Base-by-base conservation (phyloP, 2,329 filamentous ascomycete genomes). In the Pseudocercospora fijiensis region DNA sequence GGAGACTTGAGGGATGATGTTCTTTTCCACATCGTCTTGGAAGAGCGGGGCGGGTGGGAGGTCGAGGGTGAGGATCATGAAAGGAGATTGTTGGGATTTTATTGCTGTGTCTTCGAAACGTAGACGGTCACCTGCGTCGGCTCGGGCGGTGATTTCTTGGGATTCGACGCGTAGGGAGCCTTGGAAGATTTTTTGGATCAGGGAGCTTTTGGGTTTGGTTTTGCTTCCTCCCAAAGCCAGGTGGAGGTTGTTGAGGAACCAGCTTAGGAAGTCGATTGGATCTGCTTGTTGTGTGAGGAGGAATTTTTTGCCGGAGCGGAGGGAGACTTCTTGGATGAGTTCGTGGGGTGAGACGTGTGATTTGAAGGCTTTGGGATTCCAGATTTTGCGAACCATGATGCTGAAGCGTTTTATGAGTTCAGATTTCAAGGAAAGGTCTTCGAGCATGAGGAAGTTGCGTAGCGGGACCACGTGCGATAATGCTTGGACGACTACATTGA, bases 221-320 rank as follows among this genome's bases (percentile, higher is more conserved):
- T 92, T 94, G 75, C 89, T 93, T 67, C 95, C 95, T 60, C 95
- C 95, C 1, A 99, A 85, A 20, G 91, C 90, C 16, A 97, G 84
- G 76, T 99, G 95, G 10, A 99, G 85, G 76, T 96, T 91, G 81
- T 99, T 98, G 61, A 99, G 85, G 76, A 98, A 97, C 95, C 95
- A 99, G 26, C 91, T 93, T 52, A 99, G 83, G 73, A 99, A 98
- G 53, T 99, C 95, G 65, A 96, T 92, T 0, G 95, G 95, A 76
- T 99, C 95, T 20, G 93, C 95, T 79, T 98, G 95, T 27, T 88
- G 83, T 0, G 92, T 96, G 56, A 98, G 83, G 4, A 90, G 95
- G 80, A 96, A 99, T 67, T 90, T 91, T 79, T 97, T 97, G 70
- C 89, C 93, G 30, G 93, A 97, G 56, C 88, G 88, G 47, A 97